Evolutionary conservation across 1,139 yeast species (phyloP).

Genomic region (Geotrichum aggregatum): DNA sequence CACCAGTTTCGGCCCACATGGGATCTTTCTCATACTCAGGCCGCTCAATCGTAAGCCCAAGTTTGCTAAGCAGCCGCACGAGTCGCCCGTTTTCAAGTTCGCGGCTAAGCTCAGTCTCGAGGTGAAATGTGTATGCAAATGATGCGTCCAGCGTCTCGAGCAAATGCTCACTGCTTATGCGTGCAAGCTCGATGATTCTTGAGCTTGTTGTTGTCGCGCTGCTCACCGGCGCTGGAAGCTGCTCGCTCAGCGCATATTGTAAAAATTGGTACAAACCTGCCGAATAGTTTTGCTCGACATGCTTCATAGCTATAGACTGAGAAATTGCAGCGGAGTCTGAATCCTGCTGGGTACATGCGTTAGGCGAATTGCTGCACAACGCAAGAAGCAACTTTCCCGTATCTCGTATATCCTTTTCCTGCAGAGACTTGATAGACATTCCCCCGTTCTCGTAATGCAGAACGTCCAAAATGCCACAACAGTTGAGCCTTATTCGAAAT

Average conservation of each 20-base stretch:
- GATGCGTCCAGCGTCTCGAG: conserved; percentile 46
- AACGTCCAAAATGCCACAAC: conserved; percentile 70
- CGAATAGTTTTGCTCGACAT: conserved; percentile 23
- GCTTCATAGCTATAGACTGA: conserved; percentile 26
- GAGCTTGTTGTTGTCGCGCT: background rate
- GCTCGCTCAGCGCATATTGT: conserved; percentile 18
- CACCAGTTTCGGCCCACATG: conserved; percentile 75
- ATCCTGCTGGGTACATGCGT: conserved; percentile 28
- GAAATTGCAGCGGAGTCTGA: too few relatives aligned
- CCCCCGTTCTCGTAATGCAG: conserved; percentile 44
- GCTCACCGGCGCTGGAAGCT: background rate
- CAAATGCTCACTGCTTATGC: conserved; percentile 27
- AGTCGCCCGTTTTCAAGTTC: conserved; percentile 88
- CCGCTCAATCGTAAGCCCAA: conserved; percentile 72
- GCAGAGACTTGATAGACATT: conserved; percentile 38
- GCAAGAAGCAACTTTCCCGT: conserved; percentile 60
- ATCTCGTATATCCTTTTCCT: conserved; percentile 50
- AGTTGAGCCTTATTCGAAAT: conserved; percentile 64
- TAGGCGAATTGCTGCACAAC: conserved; percentile 43
- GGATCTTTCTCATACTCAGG: conserved; percentile 59
- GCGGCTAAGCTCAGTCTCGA: conserved; percentile 60
- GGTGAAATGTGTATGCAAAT: conserved; percentile 55
- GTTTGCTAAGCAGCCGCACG: conserved; percentile 74
- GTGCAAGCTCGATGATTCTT: conserved; percentile 22
- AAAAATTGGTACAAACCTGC: conserved; percentile 25